These are phyloP conservation scores for Pleurostoma richardsiae DNA, from an alignment of 2,329 filamentous ascomycete genomes.

Conservation along the genomic window DNA sequence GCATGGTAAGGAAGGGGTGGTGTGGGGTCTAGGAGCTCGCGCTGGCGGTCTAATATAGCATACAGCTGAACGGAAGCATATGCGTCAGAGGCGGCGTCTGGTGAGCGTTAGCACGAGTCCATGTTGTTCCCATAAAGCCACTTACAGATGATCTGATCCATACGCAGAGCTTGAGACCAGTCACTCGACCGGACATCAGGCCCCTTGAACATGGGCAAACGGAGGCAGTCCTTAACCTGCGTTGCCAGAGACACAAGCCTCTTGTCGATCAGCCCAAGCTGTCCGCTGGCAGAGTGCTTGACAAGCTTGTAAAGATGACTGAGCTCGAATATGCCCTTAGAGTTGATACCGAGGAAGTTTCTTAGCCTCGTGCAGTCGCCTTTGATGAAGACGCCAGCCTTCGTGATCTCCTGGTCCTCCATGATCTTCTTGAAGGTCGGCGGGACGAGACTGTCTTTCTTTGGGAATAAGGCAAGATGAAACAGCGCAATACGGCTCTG, in stretches of 20 bases:
- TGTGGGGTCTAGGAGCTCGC: slow-evolving; percentile 59
- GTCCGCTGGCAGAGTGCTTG: slow-evolving; percentile 51
- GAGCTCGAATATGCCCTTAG: slow-evolving; percentile 70
- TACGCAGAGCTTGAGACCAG: slow-evolving; percentile 62
- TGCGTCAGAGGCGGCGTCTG: slow-evolving; percentile 76
- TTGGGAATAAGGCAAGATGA: slow-evolving; percentile 64
- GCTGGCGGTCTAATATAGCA: slow-evolving; percentile 63
- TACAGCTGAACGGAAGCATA: slow-evolving; percentile 76
- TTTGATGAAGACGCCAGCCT: slow-evolving; percentile 72
- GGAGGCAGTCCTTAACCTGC: slow-evolving; percentile 67
- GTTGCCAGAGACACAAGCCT: slow-evolving; percentile 58
- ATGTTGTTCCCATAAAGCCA: slow-evolving; percentile 6
- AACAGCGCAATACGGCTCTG: slow-evolving; percentile 74
- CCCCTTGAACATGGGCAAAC: slow-evolving; percentile 72
- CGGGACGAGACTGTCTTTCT: slow-evolving; percentile 55
- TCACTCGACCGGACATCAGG: slow-evolving; percentile 64
- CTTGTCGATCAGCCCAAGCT: slow-evolving; percentile 58
- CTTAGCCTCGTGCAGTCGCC: slow-evolving; percentile 65
- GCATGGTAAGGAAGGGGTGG: slow-evolving; percentile 67
- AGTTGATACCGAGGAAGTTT: slow-evolving; percentile 59
- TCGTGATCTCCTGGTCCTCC: slow-evolving; percentile 63
- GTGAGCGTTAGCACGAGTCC: slow-evolving; percentile 13
- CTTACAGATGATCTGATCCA: slow-evolving; percentile 67
- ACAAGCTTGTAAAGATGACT: slow-evolving; percentile 78
- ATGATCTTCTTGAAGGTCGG: slow-evolving; percentile 68